Evolutionary conservation across 73 alveolate genomes (phyloP).

Genomic region (Tetrahymena malaccensis): DNA sequence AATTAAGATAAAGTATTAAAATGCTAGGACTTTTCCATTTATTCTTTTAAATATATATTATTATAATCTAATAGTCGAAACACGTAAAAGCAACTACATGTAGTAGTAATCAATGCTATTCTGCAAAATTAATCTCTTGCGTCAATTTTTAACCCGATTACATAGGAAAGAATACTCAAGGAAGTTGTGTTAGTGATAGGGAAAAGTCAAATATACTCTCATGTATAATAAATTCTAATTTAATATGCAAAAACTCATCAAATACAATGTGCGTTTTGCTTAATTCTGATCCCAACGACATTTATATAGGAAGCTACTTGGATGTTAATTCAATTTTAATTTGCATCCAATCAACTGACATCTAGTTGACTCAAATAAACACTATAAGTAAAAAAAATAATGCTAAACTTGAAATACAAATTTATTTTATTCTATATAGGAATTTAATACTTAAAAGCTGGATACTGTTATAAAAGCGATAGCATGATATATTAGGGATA

Average conservation of each 20-base stretch:
- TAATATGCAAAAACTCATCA: neutral
- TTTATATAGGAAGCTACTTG: neutral
- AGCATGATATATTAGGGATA: neutral
- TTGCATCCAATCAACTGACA: neutral
- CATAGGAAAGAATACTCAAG: neutral
- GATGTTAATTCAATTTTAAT: neutral
- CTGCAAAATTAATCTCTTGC: neutral
- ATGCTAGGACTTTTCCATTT: no score
- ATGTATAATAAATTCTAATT: neutral
- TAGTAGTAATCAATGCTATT: neutral
- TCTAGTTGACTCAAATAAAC: neutral
- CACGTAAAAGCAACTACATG: neutral
- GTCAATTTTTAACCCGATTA: neutral
- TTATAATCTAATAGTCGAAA: neutral
- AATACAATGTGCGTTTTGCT: neutral
- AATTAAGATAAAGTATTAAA: no score
- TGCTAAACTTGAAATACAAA: neutral
- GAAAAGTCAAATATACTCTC: neutral
- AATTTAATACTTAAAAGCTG: neutral
- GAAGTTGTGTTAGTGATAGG: neutral
- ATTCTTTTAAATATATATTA: neutral
- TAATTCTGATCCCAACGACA: neutral
- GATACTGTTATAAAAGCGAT: neutral
- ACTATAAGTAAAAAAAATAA: neutral
- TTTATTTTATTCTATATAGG: neutral